A percentile compares a stretch with the other conserved stretches of the same genome.
phyloP scores from a whole-genome alignment of 2,329 filamentous ascomycete genomes.

The Ophiostoma quercus region DNA sequence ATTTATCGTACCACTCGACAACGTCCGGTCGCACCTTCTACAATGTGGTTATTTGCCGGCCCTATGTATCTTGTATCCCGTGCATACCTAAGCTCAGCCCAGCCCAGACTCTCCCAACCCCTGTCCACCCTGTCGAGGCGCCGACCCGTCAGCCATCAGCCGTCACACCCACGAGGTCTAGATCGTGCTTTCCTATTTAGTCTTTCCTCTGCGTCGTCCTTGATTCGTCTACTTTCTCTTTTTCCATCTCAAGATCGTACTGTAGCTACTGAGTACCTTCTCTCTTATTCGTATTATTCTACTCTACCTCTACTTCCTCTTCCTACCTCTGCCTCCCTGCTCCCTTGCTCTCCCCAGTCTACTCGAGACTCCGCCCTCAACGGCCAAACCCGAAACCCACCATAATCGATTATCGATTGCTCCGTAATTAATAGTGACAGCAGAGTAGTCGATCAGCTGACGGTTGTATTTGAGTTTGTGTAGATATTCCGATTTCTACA shows the following conservation, averaged over 20 bases:
- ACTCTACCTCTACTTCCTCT: no score
- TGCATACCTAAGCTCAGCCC: neutral
- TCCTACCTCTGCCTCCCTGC: neutral
- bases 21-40: neutral
- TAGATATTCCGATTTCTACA: no score
- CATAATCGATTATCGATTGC: neutral
- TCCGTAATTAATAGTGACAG: neutral
- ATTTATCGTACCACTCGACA: neutral
- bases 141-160: no score
- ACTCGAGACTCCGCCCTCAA: neutral
- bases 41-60: neutral
- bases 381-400: slow-evolving; percentile 9
- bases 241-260: no score
- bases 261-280: no score
- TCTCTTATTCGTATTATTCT: no score
- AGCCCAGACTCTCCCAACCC: neutral
- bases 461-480: neutral
- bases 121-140: no score
- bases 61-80: no score
- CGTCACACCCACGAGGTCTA: neutral
- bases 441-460: no score
- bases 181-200: neutral
- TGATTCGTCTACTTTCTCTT: neutral
- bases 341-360: neutral
- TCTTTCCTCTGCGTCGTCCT: neutral